A percentile compares a stretch with the other conserved stretches of the same genome.
Evolutionary conservation across 805 yeast genomes (phyloP).

Genomic region (Candida insectalens): DNA sequence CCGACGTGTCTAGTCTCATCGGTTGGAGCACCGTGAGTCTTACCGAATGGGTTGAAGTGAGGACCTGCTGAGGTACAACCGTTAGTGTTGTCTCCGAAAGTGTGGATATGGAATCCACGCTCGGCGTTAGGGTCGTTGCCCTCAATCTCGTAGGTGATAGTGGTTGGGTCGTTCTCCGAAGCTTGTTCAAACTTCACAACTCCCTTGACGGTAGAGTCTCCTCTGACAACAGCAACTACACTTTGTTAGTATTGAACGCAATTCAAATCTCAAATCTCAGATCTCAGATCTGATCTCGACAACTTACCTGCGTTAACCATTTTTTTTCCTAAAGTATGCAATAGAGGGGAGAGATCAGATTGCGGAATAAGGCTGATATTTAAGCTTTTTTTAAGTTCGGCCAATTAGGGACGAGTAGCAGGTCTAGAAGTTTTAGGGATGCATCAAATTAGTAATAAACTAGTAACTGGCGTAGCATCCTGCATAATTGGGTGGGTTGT

Average conservation of each 20-base stretch:
- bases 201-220: conserved; percentile 87
- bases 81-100: conserved; percentile 97
- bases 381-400: not conserved
- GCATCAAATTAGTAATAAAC: no score
- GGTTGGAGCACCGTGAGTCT: conserved; percentile 88
- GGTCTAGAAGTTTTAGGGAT: no score
- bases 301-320: conserved; percentile 60
- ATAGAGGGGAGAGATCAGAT: not conserved
- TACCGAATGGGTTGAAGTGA: conserved; percentile 86
- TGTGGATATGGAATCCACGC: conserved; percentile 97
- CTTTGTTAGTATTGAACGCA: conserved; percentile 1
- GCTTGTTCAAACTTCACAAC: conserved; percentile 79
- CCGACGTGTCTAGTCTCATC: conserved; percentile 83
- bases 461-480: no score
- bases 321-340: conserved; percentile 11
- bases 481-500: no score
- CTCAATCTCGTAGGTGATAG: conserved; percentile 75
- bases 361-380: conserved; percentile 1
- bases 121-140: conserved; percentile 85
- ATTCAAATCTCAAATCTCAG: no score
- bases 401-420: no score
- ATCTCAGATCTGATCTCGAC: no score
- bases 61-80: conserved; percentile 99
- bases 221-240: conserved; percentile 89
- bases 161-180: conserved; percentile 72